Evolutionary conservation across 2,329 filamentous ascomycete genomes (phyloP), one percentile per base, ranked within the genome.

Genomic region (Aspergillus jensenii): DNA sequence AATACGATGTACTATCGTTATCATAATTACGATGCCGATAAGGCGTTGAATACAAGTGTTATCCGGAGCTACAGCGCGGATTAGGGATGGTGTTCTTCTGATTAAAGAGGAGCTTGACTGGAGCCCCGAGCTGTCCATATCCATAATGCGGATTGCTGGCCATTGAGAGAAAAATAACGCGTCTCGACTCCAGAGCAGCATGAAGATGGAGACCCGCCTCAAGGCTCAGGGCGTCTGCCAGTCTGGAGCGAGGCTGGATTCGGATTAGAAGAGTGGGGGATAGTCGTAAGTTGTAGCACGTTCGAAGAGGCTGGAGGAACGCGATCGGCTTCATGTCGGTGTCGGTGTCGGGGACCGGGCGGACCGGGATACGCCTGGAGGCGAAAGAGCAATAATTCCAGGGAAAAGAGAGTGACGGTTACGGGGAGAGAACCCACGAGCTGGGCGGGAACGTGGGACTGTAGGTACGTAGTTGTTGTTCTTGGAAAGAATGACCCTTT

Each of bases 151-250:
- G 12, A 2, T 12, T 6, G 57, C 48, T 46, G 55, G 63, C 64
- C 59, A 65, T 31, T 64, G 53, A 64, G 41, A 61, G 9, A 45
- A 62, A 59, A 65, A 66, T 65, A 55, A 59, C 62, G 58, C 60
- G 59, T 58, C 35, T 45, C 45, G 55, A 59, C 37, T 40, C 37
- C 17, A 12, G 9, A 43, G n/a, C 15, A 17, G 56, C 58, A 53
- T 47, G 43, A 55, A 33, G 39, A 52, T 50, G 45, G 56, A 60
- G 60, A 60, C 59, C 52, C 58, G 44, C 45, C 47, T 52, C 48
- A 45, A 44, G 48, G 41, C 55, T 43, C 51, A 61, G 44, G 12
- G 27, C 47, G 23, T 23, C 35, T 21, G 21, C 21, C 21, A 21
- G 21, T 21, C 21, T 27, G 52, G 43, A 40, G 33, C 43, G 51